These are phyloP conservation scores for Colletotrichum sp. DNA, from an alignment of 2,329 filamentous ascomycete species.

Conservation along the genomic window DNA sequence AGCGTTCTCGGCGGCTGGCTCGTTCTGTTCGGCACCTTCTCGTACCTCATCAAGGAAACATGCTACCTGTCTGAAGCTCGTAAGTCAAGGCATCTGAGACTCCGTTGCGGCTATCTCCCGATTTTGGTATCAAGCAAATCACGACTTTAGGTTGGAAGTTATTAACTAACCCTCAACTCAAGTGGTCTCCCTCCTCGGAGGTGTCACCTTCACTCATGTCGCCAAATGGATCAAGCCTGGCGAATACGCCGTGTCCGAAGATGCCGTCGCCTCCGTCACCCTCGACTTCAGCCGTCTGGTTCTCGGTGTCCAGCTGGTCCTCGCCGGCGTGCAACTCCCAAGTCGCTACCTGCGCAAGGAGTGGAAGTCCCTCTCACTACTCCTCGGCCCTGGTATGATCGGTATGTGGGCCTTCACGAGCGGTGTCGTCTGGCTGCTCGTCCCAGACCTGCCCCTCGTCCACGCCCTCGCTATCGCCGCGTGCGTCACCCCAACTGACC, in stretches of 20 bases:
- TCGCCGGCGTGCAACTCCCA: constrained; percentile 87
- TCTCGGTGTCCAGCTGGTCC: constrained; percentile 86
- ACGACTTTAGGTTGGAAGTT: no score
- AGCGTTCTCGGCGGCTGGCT: constrained; percentile 86
- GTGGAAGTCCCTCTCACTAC: constrained; percentile 76
- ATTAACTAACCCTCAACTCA: not conserved
- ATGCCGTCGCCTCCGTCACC: constrained; percentile 72
- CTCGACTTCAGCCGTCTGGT: constrained; percentile 87
- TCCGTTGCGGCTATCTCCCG: not conserved
- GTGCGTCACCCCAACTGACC: constrained; percentile 92
- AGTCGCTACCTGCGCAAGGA: constrained; percentile 79
- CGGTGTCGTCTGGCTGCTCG: constrained; percentile 76
- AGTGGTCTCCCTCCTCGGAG: constrained; percentile 86
- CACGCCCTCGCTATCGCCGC: constrained; percentile 82
- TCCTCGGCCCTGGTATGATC: constrained; percentile 85
- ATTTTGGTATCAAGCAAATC: no score
- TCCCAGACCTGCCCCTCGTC: constrained; percentile 75
- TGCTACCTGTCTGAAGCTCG: constrained; percentile 91
- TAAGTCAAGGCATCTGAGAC: constrained; percentile 49
- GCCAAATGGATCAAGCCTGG: constrained; percentile 77
- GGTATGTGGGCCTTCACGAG: constrained; percentile 86
- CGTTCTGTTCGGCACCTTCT: constrained; percentile 85
- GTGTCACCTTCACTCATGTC: constrained; percentile 77
- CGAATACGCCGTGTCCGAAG: constrained; percentile 68
- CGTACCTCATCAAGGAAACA: constrained; percentile 88